A percentile compares a stretch with the other conserved stretches of the same genome.
Evolutionary conservation across 1,139 yeast genomes (phyloP).

Genomic region (Geotrichum aggregatum): DNA sequence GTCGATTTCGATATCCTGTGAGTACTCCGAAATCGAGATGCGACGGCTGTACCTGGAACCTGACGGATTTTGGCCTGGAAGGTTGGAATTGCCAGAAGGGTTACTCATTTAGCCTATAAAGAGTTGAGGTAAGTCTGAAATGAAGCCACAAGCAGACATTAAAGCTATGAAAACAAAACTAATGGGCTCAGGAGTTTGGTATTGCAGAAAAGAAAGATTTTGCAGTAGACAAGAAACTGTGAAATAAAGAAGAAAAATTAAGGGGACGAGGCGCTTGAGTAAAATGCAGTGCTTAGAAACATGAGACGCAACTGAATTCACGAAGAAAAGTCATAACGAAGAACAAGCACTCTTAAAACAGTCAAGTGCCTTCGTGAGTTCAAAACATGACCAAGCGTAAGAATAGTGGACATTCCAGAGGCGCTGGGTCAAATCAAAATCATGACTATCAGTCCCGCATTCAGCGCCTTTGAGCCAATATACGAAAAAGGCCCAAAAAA

Average conservation of each 20-base stretch:
- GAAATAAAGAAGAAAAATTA: neutral
- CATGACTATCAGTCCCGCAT: neutral
- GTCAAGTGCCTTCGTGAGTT: neutral
- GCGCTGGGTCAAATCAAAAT: neutral
- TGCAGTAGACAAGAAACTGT: neutral
- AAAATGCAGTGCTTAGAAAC: neutral
- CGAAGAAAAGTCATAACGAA: neutral
- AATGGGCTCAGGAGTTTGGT: neutral
- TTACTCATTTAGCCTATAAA: constrained; percentile 2
- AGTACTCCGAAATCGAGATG: neutral
- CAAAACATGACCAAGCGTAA: neutral
- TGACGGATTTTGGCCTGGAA: neutral
- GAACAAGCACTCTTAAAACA: neutral
- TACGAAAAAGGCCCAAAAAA: neutral
- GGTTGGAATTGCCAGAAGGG: neutral
- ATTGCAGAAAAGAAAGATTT: neutral
- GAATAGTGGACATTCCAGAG: constrained; percentile 1
- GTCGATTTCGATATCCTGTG: neutral
- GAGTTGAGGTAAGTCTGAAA: neutral
- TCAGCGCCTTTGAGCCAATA: no score
- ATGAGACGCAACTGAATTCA: constrained; percentile 4
- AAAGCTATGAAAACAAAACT: neutral
- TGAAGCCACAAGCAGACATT: neutral
- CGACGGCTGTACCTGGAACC: constrained; percentile 2
- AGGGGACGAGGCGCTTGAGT: constrained; percentile 4